A percentile compares a stretch with the other conserved stretches of the same genome.
Evolutionary conservation across 257 asterid genomes (phyloP).

Genomic region (Nicotiana sylvestris): DNA sequence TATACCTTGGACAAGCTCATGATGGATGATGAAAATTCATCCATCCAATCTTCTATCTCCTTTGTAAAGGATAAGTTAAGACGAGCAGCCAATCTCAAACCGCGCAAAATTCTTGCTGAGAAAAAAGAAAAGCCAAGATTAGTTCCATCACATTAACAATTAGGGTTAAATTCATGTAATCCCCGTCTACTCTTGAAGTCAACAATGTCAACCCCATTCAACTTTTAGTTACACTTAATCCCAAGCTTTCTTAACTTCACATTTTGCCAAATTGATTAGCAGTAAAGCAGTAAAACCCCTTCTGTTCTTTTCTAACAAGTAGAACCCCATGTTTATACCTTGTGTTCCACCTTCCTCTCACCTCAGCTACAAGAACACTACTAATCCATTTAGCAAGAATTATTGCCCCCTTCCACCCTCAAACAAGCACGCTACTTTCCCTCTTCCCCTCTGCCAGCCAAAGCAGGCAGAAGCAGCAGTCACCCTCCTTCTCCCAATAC

Average conservation of each 20-base stretch:
- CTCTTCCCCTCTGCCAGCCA: neutral
- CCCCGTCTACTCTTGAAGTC: neutral
- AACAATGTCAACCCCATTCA: neutral
- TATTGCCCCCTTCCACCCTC: neutral
- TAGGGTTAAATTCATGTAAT: neutral
- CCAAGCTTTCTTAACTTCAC: neutral
- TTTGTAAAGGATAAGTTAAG: conserved; percentile 66
- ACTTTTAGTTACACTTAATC: neutral
- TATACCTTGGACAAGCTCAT: conserved; percentile 48
- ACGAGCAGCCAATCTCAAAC: conserved; percentile 96
- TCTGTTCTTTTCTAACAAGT: neutral
- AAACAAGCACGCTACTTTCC: neutral
- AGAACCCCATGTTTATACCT: neutral
- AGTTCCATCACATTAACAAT: neutral
- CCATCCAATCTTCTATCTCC: conserved; percentile 70
- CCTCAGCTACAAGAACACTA: neutral
- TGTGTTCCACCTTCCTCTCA: neutral
- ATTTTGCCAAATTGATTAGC: neutral
- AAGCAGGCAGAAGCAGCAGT: neutral
- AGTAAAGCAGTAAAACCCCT: neutral
- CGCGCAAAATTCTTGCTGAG: conserved; percentile 94
- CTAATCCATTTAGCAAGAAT: neutral
- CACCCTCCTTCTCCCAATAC: neutral
- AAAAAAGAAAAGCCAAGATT: neutral
- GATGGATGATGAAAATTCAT: conserved; percentile 51